phyloP scores from a whole-genome alignment of 2,329 filamentous ascomycete genomes.

The Aspergillus latus region DNA sequence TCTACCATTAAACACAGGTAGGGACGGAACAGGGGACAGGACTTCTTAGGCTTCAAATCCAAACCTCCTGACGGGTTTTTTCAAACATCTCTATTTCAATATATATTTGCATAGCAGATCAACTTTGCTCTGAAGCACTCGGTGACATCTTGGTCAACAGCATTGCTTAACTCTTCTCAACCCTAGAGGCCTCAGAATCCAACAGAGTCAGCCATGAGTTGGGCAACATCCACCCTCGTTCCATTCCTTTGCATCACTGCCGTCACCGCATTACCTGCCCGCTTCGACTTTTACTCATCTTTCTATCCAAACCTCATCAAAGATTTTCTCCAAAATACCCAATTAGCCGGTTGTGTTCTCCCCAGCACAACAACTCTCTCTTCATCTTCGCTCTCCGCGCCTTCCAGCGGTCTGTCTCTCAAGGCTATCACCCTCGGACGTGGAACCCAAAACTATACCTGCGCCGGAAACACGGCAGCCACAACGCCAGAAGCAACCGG shows the following conservation, averaged over 20 bases:
- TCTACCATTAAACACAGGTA: neutral
- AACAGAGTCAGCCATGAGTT: neutral
- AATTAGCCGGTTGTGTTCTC: constrained; percentile 25
- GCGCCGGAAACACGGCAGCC: constrained; percentile 28
- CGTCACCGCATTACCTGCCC: neutral
- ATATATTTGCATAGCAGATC: neutral
- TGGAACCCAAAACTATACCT: constrained; percentile 55
- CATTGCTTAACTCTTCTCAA: neutral
- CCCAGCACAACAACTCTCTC: constrained; percentile 19
- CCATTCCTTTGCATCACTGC: neutral
- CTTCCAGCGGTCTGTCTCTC: constrained; percentile 34
- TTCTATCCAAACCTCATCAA: constrained; percentile 2
- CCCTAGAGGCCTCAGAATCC: neutral
- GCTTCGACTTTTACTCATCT: neutral
- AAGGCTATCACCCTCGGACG: constrained; percentile 48
- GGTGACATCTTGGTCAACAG: neutral
- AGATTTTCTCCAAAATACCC: neutral
- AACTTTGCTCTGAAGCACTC: neutral
- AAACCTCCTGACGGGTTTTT: neutral
- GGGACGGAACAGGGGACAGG: neutral
- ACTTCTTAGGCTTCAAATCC: neutral
- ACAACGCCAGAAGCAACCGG: constrained; percentile 40
- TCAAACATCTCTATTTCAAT: neutral
- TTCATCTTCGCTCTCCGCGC: constrained; percentile 28
- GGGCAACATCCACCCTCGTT: neutral